phyloP scores from a whole-genome alignment of 2,329 filamentous ascomycete species.

The Neofusicoccum laricinum region DNA sequence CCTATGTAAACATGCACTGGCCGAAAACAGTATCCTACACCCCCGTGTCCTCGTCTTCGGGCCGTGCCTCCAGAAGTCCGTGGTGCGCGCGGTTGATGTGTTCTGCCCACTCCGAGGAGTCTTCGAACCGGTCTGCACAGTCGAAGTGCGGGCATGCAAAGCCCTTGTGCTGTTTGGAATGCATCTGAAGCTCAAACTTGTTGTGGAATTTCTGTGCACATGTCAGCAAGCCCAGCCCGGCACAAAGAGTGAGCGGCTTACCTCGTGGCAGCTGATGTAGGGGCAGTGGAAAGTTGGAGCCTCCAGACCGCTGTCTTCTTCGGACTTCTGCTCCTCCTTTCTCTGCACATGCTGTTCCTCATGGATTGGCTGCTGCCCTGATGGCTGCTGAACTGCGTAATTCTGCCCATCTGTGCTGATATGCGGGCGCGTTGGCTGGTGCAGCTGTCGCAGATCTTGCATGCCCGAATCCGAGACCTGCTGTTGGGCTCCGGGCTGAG shows the following conservation, averaged over 20 bases:
- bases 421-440: background rate
- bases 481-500: background rate
- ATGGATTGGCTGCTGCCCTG: background rate
- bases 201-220: conserved; percentile 20
- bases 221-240: conserved; percentile 9
- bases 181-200: conserved; percentile 17
- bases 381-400: background rate
- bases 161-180: conserved; percentile 16
- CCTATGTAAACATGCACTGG: background rate
- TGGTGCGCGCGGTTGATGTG: conserved; percentile 27
- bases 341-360: background rate
- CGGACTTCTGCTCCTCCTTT: background rate
- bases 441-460: conserved; percentile 4
- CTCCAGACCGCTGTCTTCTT: background rate
- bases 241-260: conserved; percentile 1
- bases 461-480: background rate
- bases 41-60: background rate
- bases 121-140: conserved; percentile 22
- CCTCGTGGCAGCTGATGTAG: conserved; percentile 25
- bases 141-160: conserved; percentile 24
- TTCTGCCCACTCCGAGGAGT: conserved; percentile 22
- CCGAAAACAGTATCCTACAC: background rate
- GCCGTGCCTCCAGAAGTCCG: conserved; percentile 20
- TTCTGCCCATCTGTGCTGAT: background rate
- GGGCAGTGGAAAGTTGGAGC: conserved; percentile 23